phyloP scores from a whole-genome alignment of 2,329 filamentous ascomycete species.

The Aureobasidium leucospermi region DNA sequence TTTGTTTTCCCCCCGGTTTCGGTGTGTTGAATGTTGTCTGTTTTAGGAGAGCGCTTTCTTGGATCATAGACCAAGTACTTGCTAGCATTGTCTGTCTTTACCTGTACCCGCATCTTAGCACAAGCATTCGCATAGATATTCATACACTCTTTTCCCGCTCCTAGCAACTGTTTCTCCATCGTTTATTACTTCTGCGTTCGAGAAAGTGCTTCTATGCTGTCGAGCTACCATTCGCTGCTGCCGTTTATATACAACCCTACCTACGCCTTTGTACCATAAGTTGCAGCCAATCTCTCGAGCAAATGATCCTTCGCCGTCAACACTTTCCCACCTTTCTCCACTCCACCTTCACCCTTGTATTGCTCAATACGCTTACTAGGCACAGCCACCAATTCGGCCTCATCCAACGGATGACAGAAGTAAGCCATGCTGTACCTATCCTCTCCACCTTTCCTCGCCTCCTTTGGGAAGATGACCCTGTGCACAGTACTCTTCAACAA shows the following conservation, averaged over 20 bases:
- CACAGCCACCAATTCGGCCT: constrained; percentile 46
- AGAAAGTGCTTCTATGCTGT: too few relatives aligned
- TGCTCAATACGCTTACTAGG: constrained; percentile 44
- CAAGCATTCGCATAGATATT: neutral
- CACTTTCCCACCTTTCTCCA: constrained; percentile 35
- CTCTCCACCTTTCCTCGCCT: constrained; percentile 29
- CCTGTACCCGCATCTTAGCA: neutral
- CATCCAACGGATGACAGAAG: constrained; percentile 56
- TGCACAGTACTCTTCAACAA: constrained; percentile 83
- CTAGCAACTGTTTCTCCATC: neutral
- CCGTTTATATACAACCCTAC: neutral
- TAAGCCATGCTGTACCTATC: constrained; percentile 54
- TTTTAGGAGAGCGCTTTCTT: neutral
- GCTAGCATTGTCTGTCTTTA: neutral
- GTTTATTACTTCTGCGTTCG: too few relatives aligned
- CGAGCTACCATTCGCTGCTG: too few relatives aligned
- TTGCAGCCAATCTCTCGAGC: constrained; percentile 49
- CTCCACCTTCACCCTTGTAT: constrained; percentile 28
- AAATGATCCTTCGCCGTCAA: constrained; percentile 55
- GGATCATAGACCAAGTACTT: neutral
- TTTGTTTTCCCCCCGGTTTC: neutral
- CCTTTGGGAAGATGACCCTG: constrained; percentile 64
- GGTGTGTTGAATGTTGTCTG: neutral
- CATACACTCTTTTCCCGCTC: neutral
- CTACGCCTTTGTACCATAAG: constrained; percentile 41